phyloP scores from a whole-genome alignment of 2,329 filamentous ascomycete species.

The Lecanosticta acicola region DNA sequence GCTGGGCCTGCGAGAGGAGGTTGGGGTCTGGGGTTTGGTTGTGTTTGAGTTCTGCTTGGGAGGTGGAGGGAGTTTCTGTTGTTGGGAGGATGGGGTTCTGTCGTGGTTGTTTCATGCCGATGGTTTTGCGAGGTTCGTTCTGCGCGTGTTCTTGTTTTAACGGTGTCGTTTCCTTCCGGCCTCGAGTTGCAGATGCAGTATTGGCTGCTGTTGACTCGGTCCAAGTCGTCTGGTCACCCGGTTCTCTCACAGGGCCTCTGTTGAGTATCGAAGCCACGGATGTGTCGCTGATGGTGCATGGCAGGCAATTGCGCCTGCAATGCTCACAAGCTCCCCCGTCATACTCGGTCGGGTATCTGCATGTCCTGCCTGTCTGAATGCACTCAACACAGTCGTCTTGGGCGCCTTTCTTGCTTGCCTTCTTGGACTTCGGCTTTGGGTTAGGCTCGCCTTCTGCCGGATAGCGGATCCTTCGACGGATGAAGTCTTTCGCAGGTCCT shows the following conservation, averaged over 20 bases:
- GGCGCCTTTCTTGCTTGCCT: constrained; percentile 3
- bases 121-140: too few relatives aligned
- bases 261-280: not conserved
- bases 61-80: too few relatives aligned
- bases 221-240: too few relatives aligned
- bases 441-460: constrained; percentile 18
- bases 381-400: constrained; percentile 13
- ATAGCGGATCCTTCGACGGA: constrained; percentile 19
- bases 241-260: too few relatives aligned
- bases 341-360: constrained; percentile 9
- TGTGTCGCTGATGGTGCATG: constrained; percentile 6
- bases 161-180: too few relatives aligned
- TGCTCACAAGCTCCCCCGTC: constrained; percentile 13
- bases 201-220: too few relatives aligned
- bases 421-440: constrained; percentile 7
- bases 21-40: not conserved
- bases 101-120: too few relatives aligned
- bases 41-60: constrained; percentile 1
- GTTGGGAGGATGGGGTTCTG: too few relatives aligned
- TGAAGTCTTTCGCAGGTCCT: constrained; percentile 30
- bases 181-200: not conserved
- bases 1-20: too few relatives aligned
- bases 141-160: too few relatives aligned
- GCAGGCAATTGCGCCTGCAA: constrained; percentile 7
- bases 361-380: constrained; percentile 9